These are phyloP conservation scores for Tulasnella calospora DNA, from an alignment of 768 basidiomycete species.

Conservation along the genomic window DNA sequence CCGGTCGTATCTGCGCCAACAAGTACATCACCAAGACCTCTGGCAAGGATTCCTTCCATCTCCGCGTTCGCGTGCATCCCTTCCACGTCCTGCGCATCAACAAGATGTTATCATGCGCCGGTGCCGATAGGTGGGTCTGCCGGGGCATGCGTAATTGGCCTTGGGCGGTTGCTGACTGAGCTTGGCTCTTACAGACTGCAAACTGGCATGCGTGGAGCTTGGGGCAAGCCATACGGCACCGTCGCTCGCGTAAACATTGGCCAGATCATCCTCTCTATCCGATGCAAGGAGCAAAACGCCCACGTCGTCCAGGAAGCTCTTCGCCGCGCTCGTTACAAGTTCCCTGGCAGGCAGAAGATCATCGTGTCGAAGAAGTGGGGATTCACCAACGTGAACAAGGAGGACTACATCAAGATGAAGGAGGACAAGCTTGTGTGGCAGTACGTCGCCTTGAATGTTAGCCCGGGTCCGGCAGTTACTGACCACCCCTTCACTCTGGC, in stretches of 20 bases:
- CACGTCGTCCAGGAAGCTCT: slow-evolving; percentile 93
- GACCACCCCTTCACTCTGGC: slow-evolving; percentile 1
- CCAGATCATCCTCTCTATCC: slow-evolving; percentile 87
- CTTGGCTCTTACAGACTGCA: slow-evolving; percentile 54
- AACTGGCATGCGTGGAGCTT: slow-evolving; percentile 98
- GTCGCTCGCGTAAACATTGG: slow-evolving; percentile 97
- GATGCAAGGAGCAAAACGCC: slow-evolving; percentile 83
- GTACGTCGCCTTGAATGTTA: slow-evolving; percentile 46
- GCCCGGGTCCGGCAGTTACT: neutral
- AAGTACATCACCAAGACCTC: slow-evolving; percentile 98
- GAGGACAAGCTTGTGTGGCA: slow-evolving; percentile 83
- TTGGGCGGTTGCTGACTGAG: neutral
- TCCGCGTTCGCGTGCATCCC: slow-evolving; percentile 94
- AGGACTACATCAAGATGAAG: slow-evolving; percentile 84
- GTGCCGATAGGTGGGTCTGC: slow-evolving; percentile 79
- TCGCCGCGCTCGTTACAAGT: slow-evolving; percentile 97
- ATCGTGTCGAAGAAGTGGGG: slow-evolving; percentile 98
- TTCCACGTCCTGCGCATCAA: slow-evolving; percentile 99
- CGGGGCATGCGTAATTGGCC: neutral
- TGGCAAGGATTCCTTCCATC: slow-evolving; percentile 98
- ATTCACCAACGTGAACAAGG: slow-evolving; percentile 90
- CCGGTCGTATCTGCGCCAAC: slow-evolving; percentile 98
- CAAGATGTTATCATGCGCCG: slow-evolving; percentile 99
- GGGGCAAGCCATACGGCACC: slow-evolving; percentile 97
- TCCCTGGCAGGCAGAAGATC: slow-evolving; percentile 98